Evolutionary conservation across 768 basidiomycete species (phyloP), one percentile per base, ranked within the genome.

Genomic region (Hortiboletus campestris): DNA sequence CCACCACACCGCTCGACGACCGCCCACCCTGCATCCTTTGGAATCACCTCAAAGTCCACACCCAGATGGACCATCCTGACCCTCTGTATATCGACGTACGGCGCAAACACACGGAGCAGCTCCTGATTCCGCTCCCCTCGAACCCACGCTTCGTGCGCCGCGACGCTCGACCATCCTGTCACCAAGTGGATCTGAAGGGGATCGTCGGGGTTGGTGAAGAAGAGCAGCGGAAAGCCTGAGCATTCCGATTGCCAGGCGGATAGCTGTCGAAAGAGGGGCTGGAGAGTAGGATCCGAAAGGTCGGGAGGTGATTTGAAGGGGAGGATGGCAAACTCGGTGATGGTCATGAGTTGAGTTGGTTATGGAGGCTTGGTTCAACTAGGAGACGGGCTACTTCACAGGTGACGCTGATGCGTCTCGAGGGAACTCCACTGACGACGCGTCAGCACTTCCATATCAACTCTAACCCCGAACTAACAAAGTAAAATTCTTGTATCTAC

Each of bases 311-410:
- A 62, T 35, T 68, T 59, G 52, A 80, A 63, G 19, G 63, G 64
- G 42, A 81, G 65, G 48, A 64, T 71, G 20, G 72, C 74, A 32
- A 77, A 69, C 66, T 81, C 79, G 35, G 76, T 78, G 55, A 81
- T 69, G 9, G 78, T 58, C 78, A 80, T 78, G 46, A 13, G 35
- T 34, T 29, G 32, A 8, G 14, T 13, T 14, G 16, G 10, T 8
- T 22, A 5, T 35, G 12, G 14, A 35, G 3, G 49, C 13, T 14
- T 19, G 5, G 14, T 6, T 25, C 4, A 25, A 25, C 4, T 10
- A 34, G 9, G 20, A 2, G 31, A 45, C n/a, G 25, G n/a, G 31
- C 10, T 20, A 4, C 25, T 25, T 25, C 25, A 10, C 29, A 35
- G 20, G 8, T 17, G 40, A 29, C 11, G 16, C 17, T 31, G 19